phyloP scores from a whole-genome alignment of 225 moss, liverwort and hornwort genomes.

The Climacium dendroides region DNA sequence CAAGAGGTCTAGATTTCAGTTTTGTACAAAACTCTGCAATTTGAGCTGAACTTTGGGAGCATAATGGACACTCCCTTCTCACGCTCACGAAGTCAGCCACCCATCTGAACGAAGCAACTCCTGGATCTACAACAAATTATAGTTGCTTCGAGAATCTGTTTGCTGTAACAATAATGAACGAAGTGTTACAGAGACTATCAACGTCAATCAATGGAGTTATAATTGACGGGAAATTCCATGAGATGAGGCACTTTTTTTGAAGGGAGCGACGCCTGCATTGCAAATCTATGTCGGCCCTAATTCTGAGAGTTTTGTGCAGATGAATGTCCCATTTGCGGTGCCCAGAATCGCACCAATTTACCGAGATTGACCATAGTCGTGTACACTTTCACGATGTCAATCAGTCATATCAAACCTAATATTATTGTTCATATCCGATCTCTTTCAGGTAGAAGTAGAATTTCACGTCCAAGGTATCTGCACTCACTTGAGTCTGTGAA shows the following conservation, averaged over 20 bases:
- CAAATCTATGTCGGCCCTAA: neutral
- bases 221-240: neutral
- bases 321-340: neutral
- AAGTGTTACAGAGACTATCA: neutral
- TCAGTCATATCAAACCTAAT: neutral
- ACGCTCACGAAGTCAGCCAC: neutral
- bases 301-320: neutral
- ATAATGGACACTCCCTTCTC: neutral
- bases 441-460: neutral
- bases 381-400: neutral
- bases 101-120: neutral
- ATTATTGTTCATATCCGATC: neutral
- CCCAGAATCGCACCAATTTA: neutral
- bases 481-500: neutral
- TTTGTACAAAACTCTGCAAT: too few relatives aligned
- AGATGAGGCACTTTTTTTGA: neutral
- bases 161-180: neutral
- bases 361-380: neutral
- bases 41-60: neutral
- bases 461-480: neutral
- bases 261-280: neutral
- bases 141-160: neutral
- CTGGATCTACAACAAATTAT: neutral
- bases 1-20: neutral
- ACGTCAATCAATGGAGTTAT: neutral